phyloP scores from a whole-genome alignment of 2,329 filamentous ascomycete genomes.

The Calycina marina region DNA sequence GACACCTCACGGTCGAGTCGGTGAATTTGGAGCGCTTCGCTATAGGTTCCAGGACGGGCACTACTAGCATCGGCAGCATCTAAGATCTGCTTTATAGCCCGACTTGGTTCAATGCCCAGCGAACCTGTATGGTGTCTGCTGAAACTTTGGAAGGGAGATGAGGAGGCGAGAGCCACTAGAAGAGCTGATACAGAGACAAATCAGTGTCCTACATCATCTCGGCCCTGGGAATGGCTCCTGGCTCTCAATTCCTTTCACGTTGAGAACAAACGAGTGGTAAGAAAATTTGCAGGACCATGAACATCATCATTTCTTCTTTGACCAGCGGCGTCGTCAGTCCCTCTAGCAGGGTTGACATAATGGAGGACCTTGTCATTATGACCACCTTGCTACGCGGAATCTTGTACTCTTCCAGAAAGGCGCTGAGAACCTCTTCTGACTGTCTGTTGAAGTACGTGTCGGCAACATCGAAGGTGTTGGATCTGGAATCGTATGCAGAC shows the following conservation, averaged over 20 bases:
- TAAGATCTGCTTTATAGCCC: slow-evolving; percentile 50
- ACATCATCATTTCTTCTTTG: slow-evolving; percentile 25
- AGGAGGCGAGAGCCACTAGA: too few relatives aligned
- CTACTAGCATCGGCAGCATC: slow-evolving; percentile 45
- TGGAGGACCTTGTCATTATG: slow-evolving; percentile 49
- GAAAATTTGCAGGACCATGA: too few relatives aligned
- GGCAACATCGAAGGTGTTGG: slow-evolving; percentile 37
- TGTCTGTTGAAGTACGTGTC: slow-evolving; percentile 36
- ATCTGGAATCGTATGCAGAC: slow-evolving; percentile 33
- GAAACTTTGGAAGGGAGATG: too few relatives aligned
- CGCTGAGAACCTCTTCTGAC: slow-evolving; percentile 47
- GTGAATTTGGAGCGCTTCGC: slow-evolving; percentile 44
- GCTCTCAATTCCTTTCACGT: too few relatives aligned
- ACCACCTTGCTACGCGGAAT: slow-evolving; percentile 50
- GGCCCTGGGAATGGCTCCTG: too few relatives aligned
- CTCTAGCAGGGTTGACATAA: slow-evolving; percentile 23
- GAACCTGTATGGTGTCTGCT: too few relatives aligned
- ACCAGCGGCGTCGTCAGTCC: neutral
- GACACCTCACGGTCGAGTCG: slow-evolving; percentile 37
- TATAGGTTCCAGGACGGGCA: slow-evolving; percentile 32
- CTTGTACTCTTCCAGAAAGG: slow-evolving; percentile 45
- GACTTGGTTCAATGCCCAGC: slow-evolving; percentile 31
- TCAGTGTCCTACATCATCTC: too few relatives aligned
- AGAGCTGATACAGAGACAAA: too few relatives aligned
- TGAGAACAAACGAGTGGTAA: too few relatives aligned